A percentile compares a stretch with the other conserved stretches of the same genome.
Conservation (phyloP, 345 rosid species). For the Boechera retrofracta region DNA sequence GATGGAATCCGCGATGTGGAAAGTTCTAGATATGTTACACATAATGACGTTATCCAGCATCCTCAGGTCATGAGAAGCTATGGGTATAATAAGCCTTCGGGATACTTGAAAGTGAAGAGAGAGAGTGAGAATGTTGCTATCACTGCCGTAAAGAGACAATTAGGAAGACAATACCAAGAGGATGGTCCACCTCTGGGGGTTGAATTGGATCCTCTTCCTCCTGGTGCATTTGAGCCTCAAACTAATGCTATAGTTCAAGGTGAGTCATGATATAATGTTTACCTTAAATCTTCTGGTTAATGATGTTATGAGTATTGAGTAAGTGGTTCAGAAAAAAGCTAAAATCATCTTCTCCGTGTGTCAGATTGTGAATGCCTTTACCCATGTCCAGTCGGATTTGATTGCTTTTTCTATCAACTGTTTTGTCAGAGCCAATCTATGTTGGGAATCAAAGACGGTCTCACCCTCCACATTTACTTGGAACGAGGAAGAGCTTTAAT, state of each 20-base stretch:
- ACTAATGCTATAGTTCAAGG: slow-evolving; percentile 57
- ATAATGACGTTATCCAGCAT: slow-evolving; percentile 46
- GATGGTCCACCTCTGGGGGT: slow-evolving; percentile 86
- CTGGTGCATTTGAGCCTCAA: slow-evolving; percentile 80
- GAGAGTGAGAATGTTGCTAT: slow-evolving; percentile 74
- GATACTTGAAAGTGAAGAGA: slow-evolving; percentile 85
- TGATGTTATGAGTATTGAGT: slow-evolving; percentile 20
- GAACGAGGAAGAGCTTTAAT: slow-evolving; percentile 49
- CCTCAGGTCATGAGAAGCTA: slow-evolving; percentile 49
- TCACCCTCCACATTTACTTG: slow-evolving; percentile 56
- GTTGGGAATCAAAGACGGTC: slow-evolving; percentile 58
- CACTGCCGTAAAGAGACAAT: slow-evolving; percentile 79
- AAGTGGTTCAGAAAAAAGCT: slow-evolving; percentile 29
- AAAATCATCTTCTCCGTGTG: slow-evolving; percentile 35
- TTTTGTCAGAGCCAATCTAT: slow-evolving; percentile 60
- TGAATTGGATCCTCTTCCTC: slow-evolving; percentile 83
- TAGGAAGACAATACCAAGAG: slow-evolving; percentile 76
- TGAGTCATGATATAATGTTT: slow-evolving; percentile 45
- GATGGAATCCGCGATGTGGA: slow-evolving; percentile 49
- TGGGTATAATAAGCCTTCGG: slow-evolving; percentile 67
- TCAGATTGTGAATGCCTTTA: slow-evolving; percentile 42
- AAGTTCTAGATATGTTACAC: slow-evolving; percentile 46
- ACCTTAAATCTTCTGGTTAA: slow-evolving; percentile 2
- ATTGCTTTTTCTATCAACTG: slow-evolving; percentile 39
- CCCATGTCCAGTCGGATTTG: slow-evolving; percentile 33